Base-by-base conservation (phyloP, 2,329 filamentous ascomycete genomes). In the Curvularia lunata region DNA sequence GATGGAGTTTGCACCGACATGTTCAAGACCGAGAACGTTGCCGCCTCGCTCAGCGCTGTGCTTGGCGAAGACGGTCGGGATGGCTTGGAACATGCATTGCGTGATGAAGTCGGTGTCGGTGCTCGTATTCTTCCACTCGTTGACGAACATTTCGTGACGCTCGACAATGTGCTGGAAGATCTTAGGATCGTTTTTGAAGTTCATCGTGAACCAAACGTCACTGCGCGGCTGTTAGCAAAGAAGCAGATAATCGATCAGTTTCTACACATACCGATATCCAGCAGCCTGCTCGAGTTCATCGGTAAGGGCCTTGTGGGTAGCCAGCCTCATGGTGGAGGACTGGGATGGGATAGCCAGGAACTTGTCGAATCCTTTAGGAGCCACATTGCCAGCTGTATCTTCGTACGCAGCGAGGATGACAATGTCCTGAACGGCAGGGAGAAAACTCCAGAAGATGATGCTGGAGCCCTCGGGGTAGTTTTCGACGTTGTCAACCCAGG, bases 1-100 rank as follows among this genome's bases (percentile, higher is more conserved):
- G 23, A 73, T 50, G 16, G 63, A 53, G 40, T 73, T 70, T 1
- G 55, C 58, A 8, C 46, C 53, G 3, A 61, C 51, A 7, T 48
- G 42, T 32, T 73, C 66, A 5, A 73, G 42, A 25, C 70, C 69
- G 4, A 73, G 53, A 16, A 73, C 61, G 28, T 73, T 73, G 10
- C 68, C 69, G n/a, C 69, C 69, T 10, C 60, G 62, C 48, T 56
- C 62, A 13, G 52, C 50, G 21, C 60, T 63, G 49, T 65, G 67
- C 50, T 63, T 30, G 23, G 58, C 52, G 30, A 72, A 66, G 47
- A 52, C 48, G 0, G 62, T 63, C 2, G 66, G 55, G 10, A 68
- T 62, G 1, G 65, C 46, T 42, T 72, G 67, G 54, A 68, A 72
- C 56, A 67, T 68, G 56, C 66, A 64, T 19, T 67, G 65, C 4